Conservation (phyloP, 164 flowering plant species). For the Stephania yunnanensis region DNA sequence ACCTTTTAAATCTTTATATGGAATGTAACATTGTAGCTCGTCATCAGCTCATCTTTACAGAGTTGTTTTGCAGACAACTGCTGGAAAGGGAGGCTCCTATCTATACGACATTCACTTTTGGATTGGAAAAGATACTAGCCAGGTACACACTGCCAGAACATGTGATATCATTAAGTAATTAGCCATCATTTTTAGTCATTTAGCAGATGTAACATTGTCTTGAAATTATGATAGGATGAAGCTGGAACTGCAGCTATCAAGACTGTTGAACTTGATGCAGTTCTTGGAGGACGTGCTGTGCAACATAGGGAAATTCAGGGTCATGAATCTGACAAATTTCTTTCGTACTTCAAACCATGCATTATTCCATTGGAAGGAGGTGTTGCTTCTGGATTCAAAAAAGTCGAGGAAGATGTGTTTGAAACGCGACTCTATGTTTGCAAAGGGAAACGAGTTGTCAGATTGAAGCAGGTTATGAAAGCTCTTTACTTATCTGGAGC, state of each 20-base stretch:
- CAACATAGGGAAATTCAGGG: constrained; percentile 97
- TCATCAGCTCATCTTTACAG: constrained; percentile 2
- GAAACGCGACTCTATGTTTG: constrained; percentile 83
- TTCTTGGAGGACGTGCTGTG: constrained; percentile 98
- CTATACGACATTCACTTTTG: constrained; percentile 87
- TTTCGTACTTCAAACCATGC: constrained; percentile 97
- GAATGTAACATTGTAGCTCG: neutral
- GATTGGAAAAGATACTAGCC: constrained; percentile 97
- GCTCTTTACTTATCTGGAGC: neutral
- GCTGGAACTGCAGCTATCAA: constrained; percentile 98
- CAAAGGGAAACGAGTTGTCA: constrained; percentile 84
- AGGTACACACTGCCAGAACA: constrained; percentile 38
- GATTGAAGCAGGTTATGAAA: constrained; percentile 78
- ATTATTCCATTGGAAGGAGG: constrained; percentile 98
- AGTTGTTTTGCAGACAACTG: constrained; percentile 51
- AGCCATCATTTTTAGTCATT: neutral
- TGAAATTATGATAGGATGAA: constrained; percentile 63
- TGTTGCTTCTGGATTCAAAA: constrained; percentile 90
- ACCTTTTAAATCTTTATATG: neutral
- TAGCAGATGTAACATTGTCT: constrained; percentile 7
- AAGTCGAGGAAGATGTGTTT: constrained; percentile 76
- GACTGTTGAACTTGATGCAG: constrained; percentile 95
- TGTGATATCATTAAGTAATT: neutral
- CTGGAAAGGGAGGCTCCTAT: constrained; percentile 82
- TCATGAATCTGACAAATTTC: constrained; percentile 93